phyloP scores from a whole-genome alignment of 441 rosid species.

The Macaranga tanarius region DNA sequence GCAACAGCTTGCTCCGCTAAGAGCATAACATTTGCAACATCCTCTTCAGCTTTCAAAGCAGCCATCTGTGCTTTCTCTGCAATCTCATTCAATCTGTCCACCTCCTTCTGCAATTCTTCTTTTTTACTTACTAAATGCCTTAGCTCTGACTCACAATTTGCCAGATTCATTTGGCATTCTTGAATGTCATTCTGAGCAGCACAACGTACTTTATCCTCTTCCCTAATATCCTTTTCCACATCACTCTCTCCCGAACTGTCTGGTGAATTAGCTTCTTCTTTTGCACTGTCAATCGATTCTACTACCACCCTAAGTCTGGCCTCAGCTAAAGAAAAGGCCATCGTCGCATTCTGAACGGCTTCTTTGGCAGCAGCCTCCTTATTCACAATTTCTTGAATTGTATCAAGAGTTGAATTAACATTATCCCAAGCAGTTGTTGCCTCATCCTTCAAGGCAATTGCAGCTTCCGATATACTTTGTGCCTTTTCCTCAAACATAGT shows the following conservation, averaged over 20 bases:
- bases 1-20: slow-evolving; percentile 99
- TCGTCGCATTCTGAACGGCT: slow-evolving; percentile 70
- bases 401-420: slow-evolving; percentile 56
- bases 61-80: slow-evolving; percentile 70
- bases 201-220: slow-evolving; percentile 41
- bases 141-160: slow-evolving; percentile 56
- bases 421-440: slow-evolving; percentile 61
- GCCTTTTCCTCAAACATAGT: slow-evolving; percentile 91
- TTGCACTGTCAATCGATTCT: slow-evolving; percentile 52
- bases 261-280: slow-evolving; percentile 33
- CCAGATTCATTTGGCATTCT: slow-evolving; percentile 56
- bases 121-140: slow-evolving; percentile 53
- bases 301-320: slow-evolving; percentile 67
- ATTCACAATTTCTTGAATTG: slow-evolving; percentile 55
- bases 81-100: slow-evolving; percentile 61
- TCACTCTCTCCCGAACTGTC: slow-evolving; percentile 41
- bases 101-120: slow-evolving; percentile 73
- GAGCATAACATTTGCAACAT: slow-evolving; percentile 82
- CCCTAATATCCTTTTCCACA: slow-evolving; percentile 27
- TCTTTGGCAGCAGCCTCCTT: slow-evolving; percentile 70
- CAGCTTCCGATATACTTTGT: slow-evolving; percentile 78
- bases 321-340: slow-evolving; percentile 83
- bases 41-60: slow-evolving; percentile 89
- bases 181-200: slow-evolving; percentile 62
- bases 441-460: slow-evolving; percentile 84